These are phyloP conservation scores for Diaporthe velutina DNA, from an alignment of 2,329 filamentous ascomycete species.

Conservation along the genomic window DNA sequence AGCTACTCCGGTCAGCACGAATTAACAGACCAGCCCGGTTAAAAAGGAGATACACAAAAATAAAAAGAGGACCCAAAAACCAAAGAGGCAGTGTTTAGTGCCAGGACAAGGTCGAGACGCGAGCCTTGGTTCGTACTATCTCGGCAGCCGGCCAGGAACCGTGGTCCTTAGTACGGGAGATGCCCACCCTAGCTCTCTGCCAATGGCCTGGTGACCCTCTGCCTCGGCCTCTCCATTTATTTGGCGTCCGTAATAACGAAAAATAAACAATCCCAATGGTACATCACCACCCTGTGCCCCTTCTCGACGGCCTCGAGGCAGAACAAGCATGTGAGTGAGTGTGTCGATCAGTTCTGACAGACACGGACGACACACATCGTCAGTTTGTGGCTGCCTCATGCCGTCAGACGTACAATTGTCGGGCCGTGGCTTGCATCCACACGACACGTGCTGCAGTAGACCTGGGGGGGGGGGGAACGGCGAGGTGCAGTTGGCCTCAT, in stretches of 20 bases:
- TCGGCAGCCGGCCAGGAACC: constrained; percentile 25
- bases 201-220: constrained; percentile 14
- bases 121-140: background rate
- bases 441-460: background rate
- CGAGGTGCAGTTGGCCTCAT: background rate
- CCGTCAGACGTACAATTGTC: constrained; percentile 7
- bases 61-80: background rate
- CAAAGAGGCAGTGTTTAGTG: background rate
- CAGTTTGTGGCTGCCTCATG: background rate
- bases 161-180: constrained; percentile 12
- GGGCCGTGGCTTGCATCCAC: constrained; percentile 16
- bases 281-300: background rate
- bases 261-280: background rate
- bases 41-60: background rate
- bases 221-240: background rate
- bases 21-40: background rate
- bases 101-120: background rate
- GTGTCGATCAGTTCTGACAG: background rate
- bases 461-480: background rate
- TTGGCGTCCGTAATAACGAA: background rate
- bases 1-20: background rate
- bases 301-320: background rate
- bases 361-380: background rate
- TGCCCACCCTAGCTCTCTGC: constrained; percentile 7
- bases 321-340: background rate